Conservation (phyloP, 2,329 filamentous ascomycete genomes). For the Alternaria burnsii region DNA sequence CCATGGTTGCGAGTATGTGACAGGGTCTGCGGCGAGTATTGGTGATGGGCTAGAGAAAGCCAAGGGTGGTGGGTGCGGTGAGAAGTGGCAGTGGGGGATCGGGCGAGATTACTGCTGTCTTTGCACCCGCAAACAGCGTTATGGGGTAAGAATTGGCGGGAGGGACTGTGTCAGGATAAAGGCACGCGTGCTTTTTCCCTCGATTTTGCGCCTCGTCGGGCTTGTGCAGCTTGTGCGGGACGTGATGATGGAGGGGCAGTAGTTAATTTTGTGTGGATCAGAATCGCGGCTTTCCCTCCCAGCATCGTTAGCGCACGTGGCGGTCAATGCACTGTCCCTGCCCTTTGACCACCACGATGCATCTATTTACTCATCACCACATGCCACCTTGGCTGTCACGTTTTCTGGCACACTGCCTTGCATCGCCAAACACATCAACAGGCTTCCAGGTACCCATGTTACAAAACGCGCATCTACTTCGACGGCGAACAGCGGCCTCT, state of each 20-base stretch:
- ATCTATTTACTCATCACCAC: neutral
- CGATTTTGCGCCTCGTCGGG: conserved; percentile 35
- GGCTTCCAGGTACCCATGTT: neutral
- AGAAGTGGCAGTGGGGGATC: conserved; percentile 29
- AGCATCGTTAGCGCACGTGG: conserved; percentile 26
- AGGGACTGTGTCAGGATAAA: conserved; percentile 18
- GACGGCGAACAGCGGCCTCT: neutral
- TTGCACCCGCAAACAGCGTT: conserved; percentile 25
- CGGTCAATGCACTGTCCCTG: conserved; percentile 19
- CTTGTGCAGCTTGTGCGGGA: conserved; percentile 39
- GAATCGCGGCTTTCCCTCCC: conserved; percentile 22
- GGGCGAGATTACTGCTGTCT: conserved; percentile 23
- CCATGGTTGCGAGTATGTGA: conserved; percentile 64
- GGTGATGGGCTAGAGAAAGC: conserved; percentile 16
- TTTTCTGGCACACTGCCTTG: neutral
- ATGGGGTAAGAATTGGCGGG: conserved; percentile 19
- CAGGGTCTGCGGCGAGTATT: conserved; percentile 18
- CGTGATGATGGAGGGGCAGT: conserved; percentile 26
- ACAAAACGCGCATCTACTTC: neutral
- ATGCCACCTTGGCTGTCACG: neutral
- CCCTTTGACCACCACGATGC: neutral
- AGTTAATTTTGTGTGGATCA: conserved; percentile 29
- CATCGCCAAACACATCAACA: neutral
- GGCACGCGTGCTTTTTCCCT: conserved; percentile 24
- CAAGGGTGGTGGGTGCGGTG: conserved; percentile 26